Evolutionary conservation across 805 yeast species (phyloP).

Genomic region (Scheffersomyces ergatensis): DNA sequence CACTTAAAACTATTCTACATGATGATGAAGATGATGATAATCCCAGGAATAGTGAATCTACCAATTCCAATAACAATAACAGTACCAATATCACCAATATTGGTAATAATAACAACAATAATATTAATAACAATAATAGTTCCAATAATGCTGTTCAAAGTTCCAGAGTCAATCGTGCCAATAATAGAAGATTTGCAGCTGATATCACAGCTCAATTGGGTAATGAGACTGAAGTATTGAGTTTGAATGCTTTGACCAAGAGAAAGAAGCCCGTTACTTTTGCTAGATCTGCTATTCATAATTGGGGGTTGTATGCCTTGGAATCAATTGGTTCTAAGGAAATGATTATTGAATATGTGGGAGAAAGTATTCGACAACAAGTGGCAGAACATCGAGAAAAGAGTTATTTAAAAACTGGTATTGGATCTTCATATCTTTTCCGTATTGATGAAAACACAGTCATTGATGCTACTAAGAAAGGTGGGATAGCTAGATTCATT

Average conservation of each 20-base stretch:
- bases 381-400: slow-evolving; percentile 92
- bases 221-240: slow-evolving; percentile 75
- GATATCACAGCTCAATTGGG: slow-evolving; percentile 85
- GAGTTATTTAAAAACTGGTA: slow-evolving; percentile 82
- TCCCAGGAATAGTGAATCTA: not conserved
- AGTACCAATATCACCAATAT: slow-evolving; percentile 3
- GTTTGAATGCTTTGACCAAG: slow-evolving; percentile 82
- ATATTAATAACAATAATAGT: slow-evolving; percentile 3
- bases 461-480: slow-evolving; percentile 95
- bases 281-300: slow-evolving; percentile 95
- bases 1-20: slow-evolving; percentile 72
- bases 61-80: not conserved
- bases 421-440: slow-evolving; percentile 91
- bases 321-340: slow-evolving; percentile 96
- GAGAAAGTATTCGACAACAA: slow-evolving; percentile 89
- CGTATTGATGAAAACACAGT: slow-evolving; percentile 92
- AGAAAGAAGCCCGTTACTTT: slow-evolving; percentile 94
- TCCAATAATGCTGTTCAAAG: slow-evolving; percentile 44
- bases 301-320: slow-evolving; percentile 96
- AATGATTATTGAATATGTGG: slow-evolving; percentile 97
- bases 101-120: slow-evolving; percentile 46
- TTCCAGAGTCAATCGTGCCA: slow-evolving; percentile 83
- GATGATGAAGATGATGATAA: slow-evolving; percentile 46
- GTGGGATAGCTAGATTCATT: slow-evolving; percentile 95
- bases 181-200: slow-evolving; percentile 83